phyloP scores from a whole-genome alignment of 805 yeast species.

The Candida loeiensis region DNA sequence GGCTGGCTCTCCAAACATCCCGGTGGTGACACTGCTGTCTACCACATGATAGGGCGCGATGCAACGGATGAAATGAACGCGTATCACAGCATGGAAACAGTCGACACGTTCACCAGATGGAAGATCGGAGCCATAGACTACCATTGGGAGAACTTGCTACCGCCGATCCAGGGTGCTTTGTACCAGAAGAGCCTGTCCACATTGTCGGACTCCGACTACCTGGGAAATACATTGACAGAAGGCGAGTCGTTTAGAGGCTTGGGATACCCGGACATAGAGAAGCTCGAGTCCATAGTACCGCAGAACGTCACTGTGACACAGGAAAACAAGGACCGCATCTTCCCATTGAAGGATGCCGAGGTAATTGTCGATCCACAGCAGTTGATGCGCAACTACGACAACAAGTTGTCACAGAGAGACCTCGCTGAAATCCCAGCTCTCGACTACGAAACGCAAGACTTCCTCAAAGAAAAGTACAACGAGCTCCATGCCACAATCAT shows the following conservation, averaged over 20 bases:
- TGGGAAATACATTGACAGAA: conserved; percentile 4
- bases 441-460: conserved; percentile 63
- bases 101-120: conserved; percentile 49
- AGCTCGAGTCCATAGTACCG: conserved; percentile 48
- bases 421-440: conserved; percentile 56
- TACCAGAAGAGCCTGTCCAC: conserved; percentile 14
- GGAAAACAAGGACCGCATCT: conserved; percentile 30
- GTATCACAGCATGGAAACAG: conserved; percentile 65
- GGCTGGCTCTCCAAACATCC: conserved; percentile 76
- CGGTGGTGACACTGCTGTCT: conserved; percentile 83
- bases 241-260: conserved; percentile 15
- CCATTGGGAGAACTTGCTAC: conserved; percentile 71
- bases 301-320: conserved; percentile 42
- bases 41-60: conserved; percentile 83
- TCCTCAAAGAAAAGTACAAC: conserved; percentile 55
- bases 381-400: conserved; percentile 56
- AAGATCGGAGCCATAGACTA: conserved; percentile 61
- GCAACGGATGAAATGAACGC: conserved; percentile 90
- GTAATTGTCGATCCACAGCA: conserved; percentile 53
- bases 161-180: conserved; percentile 84
- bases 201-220: conserved; percentile 1
- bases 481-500: conserved; percentile 54
- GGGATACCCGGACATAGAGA: conserved; percentile 42
- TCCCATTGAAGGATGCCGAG: conserved; percentile 22
- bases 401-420: conserved; percentile 52